Base-by-base conservation (phyloP, 2,329 filamentous ascomycete genomes). In the Clarireedia homoeocarpa region DNA sequence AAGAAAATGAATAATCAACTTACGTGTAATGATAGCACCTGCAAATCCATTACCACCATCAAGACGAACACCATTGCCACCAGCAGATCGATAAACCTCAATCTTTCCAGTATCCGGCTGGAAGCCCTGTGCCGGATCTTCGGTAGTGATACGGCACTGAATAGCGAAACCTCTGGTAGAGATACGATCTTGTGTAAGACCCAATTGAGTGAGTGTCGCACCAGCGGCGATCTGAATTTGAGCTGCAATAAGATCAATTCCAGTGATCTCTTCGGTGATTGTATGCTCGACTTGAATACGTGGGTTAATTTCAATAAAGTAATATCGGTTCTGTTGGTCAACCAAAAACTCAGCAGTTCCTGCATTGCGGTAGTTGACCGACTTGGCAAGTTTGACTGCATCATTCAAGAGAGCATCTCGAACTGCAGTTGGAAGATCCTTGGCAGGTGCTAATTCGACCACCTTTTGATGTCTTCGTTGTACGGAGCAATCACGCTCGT, bases 201-300 rank as follows among this genome's bases (percentile, higher is more conserved):
- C 94, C 55, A 99, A 86, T 77, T 99, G 94, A 70, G 89, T 81
- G 27, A 99, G 82, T 14, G 91, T 91, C 55, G 94, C 94, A 69
- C 94, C 94, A 59, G 94, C 94, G 60, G 94, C 94, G 67, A 99
- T 99, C 78, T 99, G 94, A 65, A 99, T 97, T 77, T 99, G 94
- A 56, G 94, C 94, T 27, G 94, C 94, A 56, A 99, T 94, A 65
- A 99, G 89, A 74, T 99, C 94, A 73, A 99, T 97, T 65, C 94
- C 94, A 2, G 94, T 97, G 72, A 99, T 96, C 74, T 97, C 92
- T 73, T 99, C 94, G 49, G 94, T 99, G 71, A 99, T 96, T 57
- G 94, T 99, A 77, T 99, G 94, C 80, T 99, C 94, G 74, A 99
- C 94, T 76, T 99, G 94, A 71, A 97, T 97, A 75, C 92, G 86